Percentiles rank a stretch among this genome's conserved stretches.
These are phyloP conservation scores for Lichtheimia corymbifera DNA, from an alignment of 371 early-diverging fungal genomes.

Conservation along the genomic window DNA sequence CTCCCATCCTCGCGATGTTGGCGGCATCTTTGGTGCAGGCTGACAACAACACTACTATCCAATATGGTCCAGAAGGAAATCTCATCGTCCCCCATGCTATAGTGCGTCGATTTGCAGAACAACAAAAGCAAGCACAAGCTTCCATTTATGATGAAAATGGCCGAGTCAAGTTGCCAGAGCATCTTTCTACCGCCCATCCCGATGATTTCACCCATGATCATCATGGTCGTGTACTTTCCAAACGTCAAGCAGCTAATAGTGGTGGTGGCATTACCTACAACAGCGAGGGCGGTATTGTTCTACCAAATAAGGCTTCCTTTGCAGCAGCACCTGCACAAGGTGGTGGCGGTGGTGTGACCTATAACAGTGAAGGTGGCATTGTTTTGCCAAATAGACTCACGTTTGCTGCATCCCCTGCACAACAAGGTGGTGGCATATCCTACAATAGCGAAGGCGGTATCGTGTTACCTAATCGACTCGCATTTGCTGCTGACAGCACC, in stretches of 20 bases:
- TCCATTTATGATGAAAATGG: constrained; percentile 2
- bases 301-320: background rate
- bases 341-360: constrained; percentile 7
- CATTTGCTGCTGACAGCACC: background rate
- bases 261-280: constrained; percentile 12
- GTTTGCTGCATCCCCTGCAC: too few relatives aligned
- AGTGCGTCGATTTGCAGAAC: background rate
- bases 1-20: too few relatives aligned
- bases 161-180: background rate
- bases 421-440: background rate
- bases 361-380: constrained; percentile 5
- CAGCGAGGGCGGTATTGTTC: constrained; percentile 14
- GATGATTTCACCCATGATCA: background rate
- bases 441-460: constrained; percentile 9
- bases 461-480: constrained; percentile 5
- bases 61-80: too few relatives aligned
- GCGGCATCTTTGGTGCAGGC: too few relatives aligned
- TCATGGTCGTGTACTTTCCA: background rate
- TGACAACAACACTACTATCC: too few relatives aligned
- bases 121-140: background rate
- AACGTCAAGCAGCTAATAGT: constrained; percentile 4
- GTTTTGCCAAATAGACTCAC: background rate
- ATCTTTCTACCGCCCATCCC: too few relatives aligned
- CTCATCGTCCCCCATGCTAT: too few relatives aligned
- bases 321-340: background rate